Percentiles rank a stretch among this genome's conserved stretches.
These are phyloP conservation scores for Dictyostelium firmibasis DNA, from an alignment of 78 protist genomes.

Conservation along the genomic window DNA sequence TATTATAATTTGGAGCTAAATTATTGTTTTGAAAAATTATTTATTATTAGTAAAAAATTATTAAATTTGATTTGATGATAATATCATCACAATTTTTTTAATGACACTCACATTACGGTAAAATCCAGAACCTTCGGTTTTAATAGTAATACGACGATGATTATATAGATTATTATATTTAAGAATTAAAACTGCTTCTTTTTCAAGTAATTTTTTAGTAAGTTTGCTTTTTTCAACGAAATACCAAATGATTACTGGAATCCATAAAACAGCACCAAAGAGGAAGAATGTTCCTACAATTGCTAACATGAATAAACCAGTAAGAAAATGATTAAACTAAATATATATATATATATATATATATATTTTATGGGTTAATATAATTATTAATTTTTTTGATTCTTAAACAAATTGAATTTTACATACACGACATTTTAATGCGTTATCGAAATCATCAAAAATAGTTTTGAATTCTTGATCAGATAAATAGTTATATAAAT, in stretches of 20 bases:
- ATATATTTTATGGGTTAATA: no score
- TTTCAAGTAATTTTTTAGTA: neutral
- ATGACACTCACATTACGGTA: neutral
- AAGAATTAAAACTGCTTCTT: neutral
- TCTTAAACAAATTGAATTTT: no score
- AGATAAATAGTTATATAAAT: neutral
- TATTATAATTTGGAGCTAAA: neutral
- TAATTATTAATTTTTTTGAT: no score
- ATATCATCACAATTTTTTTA: neutral
- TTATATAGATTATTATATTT: neutral
- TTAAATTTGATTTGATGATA: neutral
- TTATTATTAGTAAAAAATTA: neutral
- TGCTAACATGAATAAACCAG: neutral
- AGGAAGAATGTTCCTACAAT: neutral
- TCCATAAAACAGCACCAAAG: neutral
- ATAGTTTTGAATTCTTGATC: neutral
- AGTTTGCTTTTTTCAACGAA: neutral
- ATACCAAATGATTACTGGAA: neutral
- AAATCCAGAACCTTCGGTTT: neutral
- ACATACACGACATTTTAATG: neutral
- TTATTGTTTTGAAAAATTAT: no score
- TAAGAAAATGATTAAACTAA: neutral
- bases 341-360: no score
- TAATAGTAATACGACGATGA: neutral
- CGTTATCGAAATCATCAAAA: neutral